These are phyloP conservation scores for Aspergillus brasiliensis DNA, from an alignment of 2,329 filamentous ascomycete species.

Conservation along the genomic window DNA sequence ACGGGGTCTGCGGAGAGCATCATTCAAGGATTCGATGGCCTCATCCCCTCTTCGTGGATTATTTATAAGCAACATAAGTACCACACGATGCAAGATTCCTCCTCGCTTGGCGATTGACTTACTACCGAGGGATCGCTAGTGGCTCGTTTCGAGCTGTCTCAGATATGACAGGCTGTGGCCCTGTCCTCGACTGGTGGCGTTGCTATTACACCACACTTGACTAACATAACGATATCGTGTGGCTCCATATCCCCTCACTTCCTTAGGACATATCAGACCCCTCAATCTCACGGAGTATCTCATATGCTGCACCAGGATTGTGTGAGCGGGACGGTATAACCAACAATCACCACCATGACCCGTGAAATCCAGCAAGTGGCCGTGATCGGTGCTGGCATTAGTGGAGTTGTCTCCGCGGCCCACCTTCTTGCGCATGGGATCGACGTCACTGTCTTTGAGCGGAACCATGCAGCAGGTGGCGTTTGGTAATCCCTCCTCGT, in stretches of 20 bases:
- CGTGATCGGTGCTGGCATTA: slow-evolving; percentile 56
- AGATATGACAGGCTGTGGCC: background rate
- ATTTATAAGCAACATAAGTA: slow-evolving; percentile 12
- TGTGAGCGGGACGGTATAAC: background rate
- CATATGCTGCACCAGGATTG: background rate
- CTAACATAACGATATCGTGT: slow-evolving; percentile 10
- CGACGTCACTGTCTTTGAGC: slow-evolving; percentile 58
- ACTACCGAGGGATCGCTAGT: background rate
- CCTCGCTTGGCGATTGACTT: background rate
- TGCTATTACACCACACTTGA: slow-evolving; percentile 12
- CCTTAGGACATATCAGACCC: background rate
- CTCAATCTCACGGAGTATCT: background rate
- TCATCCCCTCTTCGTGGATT: background rate
- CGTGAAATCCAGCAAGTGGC: slow-evolving; percentile 38
- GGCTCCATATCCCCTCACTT: background rate
- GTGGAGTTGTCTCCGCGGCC: slow-evolving; percentile 51
- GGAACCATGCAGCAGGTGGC: slow-evolving; percentile 55
- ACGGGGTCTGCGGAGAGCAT: slow-evolving; percentile 16
- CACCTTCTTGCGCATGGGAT: slow-evolving; percentile 50
- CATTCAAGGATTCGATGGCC: slow-evolving; percentile 29
- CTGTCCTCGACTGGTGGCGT: background rate
- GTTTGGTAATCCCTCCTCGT: slow-evolving; percentile 50
- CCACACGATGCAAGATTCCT: background rate
- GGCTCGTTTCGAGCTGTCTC: background rate
- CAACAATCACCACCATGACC: slow-evolving; percentile 20